A percentile compares a stretch with the other conserved stretches of the same genome.
These are phyloP conservation scores for Myxozyma neglecta DNA, from an alignment of 805 yeast genomes.

Conservation along the genomic window DNA sequence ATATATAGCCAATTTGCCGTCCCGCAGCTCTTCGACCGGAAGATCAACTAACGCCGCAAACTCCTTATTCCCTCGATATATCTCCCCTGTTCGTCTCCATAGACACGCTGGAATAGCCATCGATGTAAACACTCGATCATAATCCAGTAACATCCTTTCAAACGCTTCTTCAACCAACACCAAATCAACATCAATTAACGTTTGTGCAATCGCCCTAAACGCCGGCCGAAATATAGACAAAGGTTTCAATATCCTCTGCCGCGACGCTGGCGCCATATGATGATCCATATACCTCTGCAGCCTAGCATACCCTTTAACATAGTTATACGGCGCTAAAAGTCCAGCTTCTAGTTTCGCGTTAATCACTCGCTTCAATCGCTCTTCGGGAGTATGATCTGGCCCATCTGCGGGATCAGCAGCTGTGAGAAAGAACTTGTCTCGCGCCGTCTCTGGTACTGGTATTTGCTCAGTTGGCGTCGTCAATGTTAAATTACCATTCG, in stretches of 20 bases:
- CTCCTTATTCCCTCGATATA: slow-evolving; percentile 91
- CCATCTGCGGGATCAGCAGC: slow-evolving; percentile 93
- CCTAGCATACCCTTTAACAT: slow-evolving; percentile 89
- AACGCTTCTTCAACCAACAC: slow-evolving; percentile 91
- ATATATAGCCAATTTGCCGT: slow-evolving; percentile 88
- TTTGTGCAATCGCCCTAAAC: slow-evolving; percentile 86
- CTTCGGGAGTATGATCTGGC: slow-evolving; percentile 84
- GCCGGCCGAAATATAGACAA: slow-evolving; percentile 86
- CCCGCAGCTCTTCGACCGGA: slow-evolving; percentile 83
- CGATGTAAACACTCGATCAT: slow-evolving; percentile 91
- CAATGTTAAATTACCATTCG: slow-evolving; percentile 24
- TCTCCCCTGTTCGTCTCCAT: slow-evolving; percentile 97
- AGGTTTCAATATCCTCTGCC: slow-evolving; percentile 84
- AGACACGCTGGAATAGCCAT: slow-evolving; percentile 98
- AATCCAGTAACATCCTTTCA: slow-evolving; percentile 88
- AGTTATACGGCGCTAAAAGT: slow-evolving; percentile 84
- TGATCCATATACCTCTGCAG: slow-evolving; percentile 88
- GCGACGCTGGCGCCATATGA: slow-evolving; percentile 79
- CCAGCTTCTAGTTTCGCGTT: slow-evolving; percentile 95
- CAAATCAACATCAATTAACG: slow-evolving; percentile 85
- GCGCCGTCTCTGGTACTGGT: slow-evolving; percentile 61
- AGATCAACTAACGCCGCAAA: slow-evolving; percentile 92
- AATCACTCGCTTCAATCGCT: slow-evolving; percentile 86
- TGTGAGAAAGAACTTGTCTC: slow-evolving; percentile 88
- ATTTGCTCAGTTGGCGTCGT: slow-evolving; percentile 9